Base-by-base conservation (phyloP, 495 filamentous ascomycete genomes). In the Monascus purpureus region DNA sequence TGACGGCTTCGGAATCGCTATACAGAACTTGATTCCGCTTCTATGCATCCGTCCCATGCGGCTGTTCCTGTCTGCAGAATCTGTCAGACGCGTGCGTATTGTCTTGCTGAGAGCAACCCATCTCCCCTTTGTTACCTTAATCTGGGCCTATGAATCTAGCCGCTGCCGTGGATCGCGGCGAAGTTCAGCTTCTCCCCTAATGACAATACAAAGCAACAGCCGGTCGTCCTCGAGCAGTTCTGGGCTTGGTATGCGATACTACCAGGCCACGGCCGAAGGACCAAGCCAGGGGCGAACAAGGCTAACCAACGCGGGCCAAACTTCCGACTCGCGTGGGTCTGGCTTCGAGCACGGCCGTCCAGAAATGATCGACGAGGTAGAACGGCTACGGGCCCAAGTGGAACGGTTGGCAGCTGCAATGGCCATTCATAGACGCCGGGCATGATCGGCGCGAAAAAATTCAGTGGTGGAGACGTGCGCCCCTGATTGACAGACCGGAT, bases 21-120 rank as follows among this genome's bases (percentile, higher is more conserved):
- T 23, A 39, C 46, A 81, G 77, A 94, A 95, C 53, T 66, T 96
- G 12, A 68, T 95, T 25, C 79, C 87, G 1, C 68, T 93, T 28
- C 59, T 82, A 26, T 69, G 86, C 38, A 77, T 94, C 42, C 79
- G 88, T 23, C 88, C 88, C 1, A 59, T 93, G 37, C 71, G 87
- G 38, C 58, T 93, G 15, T 69, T 87, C 38, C 43, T 93, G 13
- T 65, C 82, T 2, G 70, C 82, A 8, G 75, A 77, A 38, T 67
- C 70, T 27, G 66, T 93, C 25, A 77, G 86, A 23, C 63, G 62
- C 17, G 70, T 71, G 18, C 77, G 85, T 32, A 93, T 93, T 42
- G 44, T 82, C 27, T 62, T 93, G 13, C 70, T 93, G 20, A 83
- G 84, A 49, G 59, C 68, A 29, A 80, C 76, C 0, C 77, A 82